Base-by-base conservation (phyloP, 371 early-diverging fungal genomes). In the Mortierella sp. region DNA sequence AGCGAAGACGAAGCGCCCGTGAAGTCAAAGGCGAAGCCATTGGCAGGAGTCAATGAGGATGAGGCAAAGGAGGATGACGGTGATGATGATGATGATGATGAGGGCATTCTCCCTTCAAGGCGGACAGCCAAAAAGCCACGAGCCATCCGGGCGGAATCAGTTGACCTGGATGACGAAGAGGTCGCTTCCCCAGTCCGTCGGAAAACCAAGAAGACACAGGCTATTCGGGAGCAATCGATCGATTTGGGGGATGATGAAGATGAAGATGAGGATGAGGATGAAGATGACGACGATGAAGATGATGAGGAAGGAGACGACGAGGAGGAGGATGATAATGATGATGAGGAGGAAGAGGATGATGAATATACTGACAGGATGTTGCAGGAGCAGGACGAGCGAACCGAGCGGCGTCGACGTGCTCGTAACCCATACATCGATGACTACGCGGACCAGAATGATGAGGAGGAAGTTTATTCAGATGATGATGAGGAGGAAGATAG, bases 391-490 rank as follows among this genome's bases (percentile, higher is more conserved):
- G 86, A 81, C 9, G 82, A 85, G 64, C 69, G 74, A 31, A 50
- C 51, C 14, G 78, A 78, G 28, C 54, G 76, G 34, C 74, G 75
- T 9, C 79, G 77, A 19, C 77, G 85, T 1, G 37, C 19, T 19
- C 46, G 76, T 10, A 83, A 83, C 37, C 85, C 85, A 14, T 87
- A 73, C 26, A 83, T 87, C 67, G 83, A 80, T n/a, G 84, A 83
- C n/a, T 72, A 61, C 3, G 84, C 80, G 24, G 73, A 73, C 31
- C 73, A 71, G 4, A 67, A 71, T 8, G 79, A 77, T 50, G 72
- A 79, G 6, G 80, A 80, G 11, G 80, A 80, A 5, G 80, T 71
- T 13, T 75, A 81, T 37, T 74, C 53, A 11, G 80, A 76, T 8
- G 75, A 72, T 0, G 83, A 73, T 14, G 78, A 80, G 6, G 80